These are phyloP conservation scores for Fusarium drepaniforme DNA, from an alignment of 2,329 filamentous ascomycete species.

Conservation along the genomic window DNA sequence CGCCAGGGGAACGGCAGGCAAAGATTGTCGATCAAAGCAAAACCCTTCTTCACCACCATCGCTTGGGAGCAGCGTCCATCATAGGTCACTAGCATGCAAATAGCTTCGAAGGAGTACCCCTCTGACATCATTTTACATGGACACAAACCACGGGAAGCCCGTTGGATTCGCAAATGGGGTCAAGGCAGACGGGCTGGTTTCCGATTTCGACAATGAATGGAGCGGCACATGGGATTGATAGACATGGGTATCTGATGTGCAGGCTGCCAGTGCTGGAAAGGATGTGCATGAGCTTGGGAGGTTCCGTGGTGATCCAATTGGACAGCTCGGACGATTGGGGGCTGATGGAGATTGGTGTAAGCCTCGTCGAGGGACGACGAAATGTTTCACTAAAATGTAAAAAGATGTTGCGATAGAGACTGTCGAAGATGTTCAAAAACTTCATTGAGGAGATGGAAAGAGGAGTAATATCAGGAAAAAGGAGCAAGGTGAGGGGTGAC, in stretches of 20 bases:
- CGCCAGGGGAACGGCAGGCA: neutral
- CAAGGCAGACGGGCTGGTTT: neutral
- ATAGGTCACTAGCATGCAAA: neutral
- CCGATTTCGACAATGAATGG: neutral
- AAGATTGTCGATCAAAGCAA: neutral
- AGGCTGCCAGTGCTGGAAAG: slow-evolving; percentile 12
- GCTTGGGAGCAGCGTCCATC: neutral
- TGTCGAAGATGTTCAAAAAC: neutral
- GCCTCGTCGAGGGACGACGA: neutral
- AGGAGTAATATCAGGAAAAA: neutral
- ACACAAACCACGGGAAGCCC: neutral
- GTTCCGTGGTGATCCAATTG: slow-evolving; percentile 18
- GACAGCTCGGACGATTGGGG: neutral
- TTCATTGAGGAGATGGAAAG: neutral
- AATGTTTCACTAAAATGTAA: neutral
- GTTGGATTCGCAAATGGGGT: neutral
- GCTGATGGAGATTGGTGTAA: neutral
- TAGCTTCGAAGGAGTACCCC: neutral
- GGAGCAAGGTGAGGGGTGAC: neutral
- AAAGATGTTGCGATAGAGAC: neutral
- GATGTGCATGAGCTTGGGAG: slow-evolving; percentile 8
- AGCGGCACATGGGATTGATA: neutral
- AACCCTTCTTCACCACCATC: neutral
- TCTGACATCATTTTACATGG: slow-evolving; percentile 36
- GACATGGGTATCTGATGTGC: neutral